Evolutionary conservation across 257 asterid genomes (phyloP).

Genomic region (Solanum ahanhuiri): DNA sequence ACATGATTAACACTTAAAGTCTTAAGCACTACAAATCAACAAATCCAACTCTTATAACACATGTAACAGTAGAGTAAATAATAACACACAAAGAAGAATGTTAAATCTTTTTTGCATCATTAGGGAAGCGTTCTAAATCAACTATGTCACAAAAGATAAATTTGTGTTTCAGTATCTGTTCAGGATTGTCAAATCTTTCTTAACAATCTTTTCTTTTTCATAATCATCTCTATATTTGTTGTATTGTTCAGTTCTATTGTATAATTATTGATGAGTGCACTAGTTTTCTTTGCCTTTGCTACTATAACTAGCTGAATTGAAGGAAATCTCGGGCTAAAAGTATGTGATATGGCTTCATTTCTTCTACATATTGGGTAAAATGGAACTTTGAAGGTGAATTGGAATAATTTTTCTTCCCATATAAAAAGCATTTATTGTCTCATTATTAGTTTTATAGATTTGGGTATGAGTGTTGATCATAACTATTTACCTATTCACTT

Average conservation of each 20-base stretch:
- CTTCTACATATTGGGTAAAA: too few relatives aligned
- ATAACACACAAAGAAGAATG: slow-evolving; percentile 51
- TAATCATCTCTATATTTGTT: not conserved
- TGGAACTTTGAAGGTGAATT: too few relatives aligned
- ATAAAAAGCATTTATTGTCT: too few relatives aligned
- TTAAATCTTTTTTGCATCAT: slow-evolving; percentile 90
- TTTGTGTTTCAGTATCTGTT: slow-evolving; percentile 64
- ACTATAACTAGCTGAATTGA: slow-evolving; percentile 18
- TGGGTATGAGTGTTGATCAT: too few relatives aligned
- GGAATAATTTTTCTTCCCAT: too few relatives aligned
- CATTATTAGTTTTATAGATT: too few relatives aligned
- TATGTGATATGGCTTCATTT: not conserved
- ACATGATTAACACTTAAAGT: not conserved
- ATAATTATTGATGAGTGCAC: slow-evolving; percentile 12
- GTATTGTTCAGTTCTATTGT: not conserved
- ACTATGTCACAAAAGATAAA: slow-evolving; percentile 61
- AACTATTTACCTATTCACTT: too few relatives aligned
- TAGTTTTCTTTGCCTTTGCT: slow-evolving; percentile 11
- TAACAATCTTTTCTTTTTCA: too few relatives aligned
- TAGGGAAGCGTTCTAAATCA: slow-evolving; percentile 94
- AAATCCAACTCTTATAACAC: not conserved
- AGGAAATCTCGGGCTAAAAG: slow-evolving; percentile 56
- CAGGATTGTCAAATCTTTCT: not conserved
- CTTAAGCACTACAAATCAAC: not conserved
- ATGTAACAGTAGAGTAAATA: not conserved